Evolutionary conservation across 306 rosid genomes (phyloP).

Genomic region (Calophaca sinica): DNA sequence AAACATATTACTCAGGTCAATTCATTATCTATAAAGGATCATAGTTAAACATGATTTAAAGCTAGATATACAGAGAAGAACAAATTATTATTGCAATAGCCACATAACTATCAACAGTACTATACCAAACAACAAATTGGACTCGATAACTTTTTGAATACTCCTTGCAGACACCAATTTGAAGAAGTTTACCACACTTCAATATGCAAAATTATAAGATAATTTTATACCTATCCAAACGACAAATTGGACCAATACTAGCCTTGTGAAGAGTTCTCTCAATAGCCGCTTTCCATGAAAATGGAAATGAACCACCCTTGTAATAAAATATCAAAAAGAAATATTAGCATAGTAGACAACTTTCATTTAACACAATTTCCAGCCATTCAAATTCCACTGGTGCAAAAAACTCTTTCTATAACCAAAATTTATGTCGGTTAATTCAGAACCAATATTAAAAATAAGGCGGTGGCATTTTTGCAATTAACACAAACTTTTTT

Average conservation of each 20-base stretch:
- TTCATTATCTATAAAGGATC: conserved; percentile 13
- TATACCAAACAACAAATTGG: not conserved
- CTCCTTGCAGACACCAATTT: not conserved
- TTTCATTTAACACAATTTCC: conserved; percentile 20
- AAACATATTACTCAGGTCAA: conserved; percentile 12
- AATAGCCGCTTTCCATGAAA: conserved; percentile 85
- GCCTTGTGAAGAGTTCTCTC: conserved; percentile 80
- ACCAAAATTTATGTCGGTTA: no score
- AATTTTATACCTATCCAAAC: conserved; percentile 82
- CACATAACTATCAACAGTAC: conserved; percentile 16
- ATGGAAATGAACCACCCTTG: conserved; percentile 98
- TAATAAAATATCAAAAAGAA: conserved; percentile 39
- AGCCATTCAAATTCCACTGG: conserved; percentile 19
- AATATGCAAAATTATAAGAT: conserved; percentile 1
- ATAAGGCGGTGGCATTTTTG: no score
- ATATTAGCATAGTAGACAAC: conserved; percentile 36
- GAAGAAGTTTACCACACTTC: conserved; percentile 16
- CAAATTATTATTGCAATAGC: not conserved
- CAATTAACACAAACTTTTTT: no score
- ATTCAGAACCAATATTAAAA: no score
- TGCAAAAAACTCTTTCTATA: no score
- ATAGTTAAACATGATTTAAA: not conserved
- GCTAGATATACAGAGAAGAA: not conserved
- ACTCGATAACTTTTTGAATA: not conserved
- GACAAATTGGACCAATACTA: conserved; percentile 61